Evolutionary conservation across 2,329 filamentous ascomycete species (phyloP).

Genomic region (Fusarium cicatricum): DNA sequence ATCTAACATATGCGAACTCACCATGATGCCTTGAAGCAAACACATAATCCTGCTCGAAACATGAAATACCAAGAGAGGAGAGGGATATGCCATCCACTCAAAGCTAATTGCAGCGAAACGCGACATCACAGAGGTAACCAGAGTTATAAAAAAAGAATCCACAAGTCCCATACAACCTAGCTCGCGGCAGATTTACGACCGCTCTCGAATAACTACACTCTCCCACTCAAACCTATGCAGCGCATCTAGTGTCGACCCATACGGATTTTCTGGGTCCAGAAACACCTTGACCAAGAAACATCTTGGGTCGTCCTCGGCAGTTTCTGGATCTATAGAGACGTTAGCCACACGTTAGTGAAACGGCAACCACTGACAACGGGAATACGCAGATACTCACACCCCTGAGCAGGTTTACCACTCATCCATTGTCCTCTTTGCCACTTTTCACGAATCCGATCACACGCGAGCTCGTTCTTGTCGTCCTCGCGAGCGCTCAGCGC

Average conservation of each 20-base stretch:
- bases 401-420: conserved; percentile 16
- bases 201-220: conserved; percentile 37
- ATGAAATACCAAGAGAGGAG: neutral
- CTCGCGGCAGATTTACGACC: neutral
- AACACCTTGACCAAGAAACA: conserved; percentile 49
- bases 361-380: neutral
- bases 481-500: conserved; percentile 41
- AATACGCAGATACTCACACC: conserved; percentile 38
- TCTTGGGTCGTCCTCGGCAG: conserved; percentile 37
- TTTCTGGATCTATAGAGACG: conserved; percentile 34
- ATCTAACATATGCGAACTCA: no score
- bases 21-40: no score
- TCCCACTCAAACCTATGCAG: conserved; percentile 42
- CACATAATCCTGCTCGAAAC: neutral
- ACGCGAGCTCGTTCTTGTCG: conserved; percentile 6
- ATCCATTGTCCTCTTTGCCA: conserved; percentile 44
- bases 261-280: conserved; percentile 42
- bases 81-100: neutral
- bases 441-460: conserved; percentile 37
- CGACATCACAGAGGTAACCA: neutral
- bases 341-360: conserved; percentile 2
- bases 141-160: no score
- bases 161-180: no score
- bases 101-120: neutral
- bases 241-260: conserved; percentile 37